Evolutionary conservation across 2,329 filamentous ascomycete genomes (phyloP), one percentile per base, ranked within the genome.

Genomic region (Colletotrichum lindemuthianum): DNA sequence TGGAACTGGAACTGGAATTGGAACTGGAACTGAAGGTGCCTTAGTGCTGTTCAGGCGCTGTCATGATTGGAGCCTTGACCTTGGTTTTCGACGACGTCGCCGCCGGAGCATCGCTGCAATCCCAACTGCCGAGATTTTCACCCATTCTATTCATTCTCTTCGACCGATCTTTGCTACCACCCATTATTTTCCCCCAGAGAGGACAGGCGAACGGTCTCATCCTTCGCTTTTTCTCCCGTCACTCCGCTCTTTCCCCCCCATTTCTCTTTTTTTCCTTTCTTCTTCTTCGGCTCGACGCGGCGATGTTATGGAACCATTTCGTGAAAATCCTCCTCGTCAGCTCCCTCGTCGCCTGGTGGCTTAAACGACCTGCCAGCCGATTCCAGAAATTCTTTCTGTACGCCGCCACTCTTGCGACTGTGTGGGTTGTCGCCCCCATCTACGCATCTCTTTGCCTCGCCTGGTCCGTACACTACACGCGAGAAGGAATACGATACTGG

Each of bases 401-500:
- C 45, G 45, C 52, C 53, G 65, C 61, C 36, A 65, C 65, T 24
- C 47, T 65, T n/a, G 60, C 61, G 44, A 66, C 65, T 24, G 56
- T 65, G 32, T 68, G 57, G 56, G 58, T 68, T 57, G 55, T 68
- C 49, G 53, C 67, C n/a, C 67, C 67, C 24, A 41, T 56, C 39
- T 65, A 61, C 60, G 60, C 60, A 47, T 54, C 53, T 2, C 50
- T 61, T n/a, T 58, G 54, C 47, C 59, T 67, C 34, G 57, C 57
- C 53, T 65, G 52, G 56, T 67, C 65, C 39, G 43, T 67, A n/a
- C 60, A 66, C 41, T 65, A 67, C 52, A 59, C 65, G 16, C 67
- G 65, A 15, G 65, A 68, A 53, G 44, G 56, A 37, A 59, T 65
- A 47, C 66, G 65, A 41, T 63, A 67, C 52, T 74, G 82, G 43